Evolutionary conservation across 2,329 filamentous ascomycete species (phyloP).

Genomic region (Dryadomyces sulphureus): DNA sequence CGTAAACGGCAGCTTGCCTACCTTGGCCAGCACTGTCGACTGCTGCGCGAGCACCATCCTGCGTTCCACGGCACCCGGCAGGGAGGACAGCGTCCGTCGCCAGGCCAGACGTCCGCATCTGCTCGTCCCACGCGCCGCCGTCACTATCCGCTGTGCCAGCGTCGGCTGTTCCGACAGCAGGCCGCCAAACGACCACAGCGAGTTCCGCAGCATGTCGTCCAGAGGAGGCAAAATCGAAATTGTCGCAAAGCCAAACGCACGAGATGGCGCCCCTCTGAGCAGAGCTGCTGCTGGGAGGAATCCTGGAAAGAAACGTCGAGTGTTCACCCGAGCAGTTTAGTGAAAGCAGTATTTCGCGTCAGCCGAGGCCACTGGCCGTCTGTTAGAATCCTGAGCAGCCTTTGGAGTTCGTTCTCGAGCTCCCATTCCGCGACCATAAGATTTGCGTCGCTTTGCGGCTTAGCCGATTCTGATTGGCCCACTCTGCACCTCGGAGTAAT

Average conservation of each 20-base stretch:
- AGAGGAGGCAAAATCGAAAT: too few species aligned
- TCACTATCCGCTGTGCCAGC: neutral
- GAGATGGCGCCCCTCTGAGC: too few species aligned
- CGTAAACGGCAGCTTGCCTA: neutral
- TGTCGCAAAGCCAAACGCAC: too few species aligned
- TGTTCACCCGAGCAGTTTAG: too few species aligned
- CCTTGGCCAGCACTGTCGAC: neutral
- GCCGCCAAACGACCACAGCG: neutral
- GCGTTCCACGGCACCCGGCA: neutral
- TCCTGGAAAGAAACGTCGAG: too few species aligned
- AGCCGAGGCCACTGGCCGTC: too few species aligned
- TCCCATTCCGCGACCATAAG: neutral
- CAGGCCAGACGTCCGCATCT: neutral
- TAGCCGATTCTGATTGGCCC: slow-evolving; percentile 5
- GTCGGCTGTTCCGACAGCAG: neutral
- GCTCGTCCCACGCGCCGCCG: too few species aligned
- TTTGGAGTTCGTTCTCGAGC: slow-evolving; percentile 6
- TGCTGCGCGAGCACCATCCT: neutral
- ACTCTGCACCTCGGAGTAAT: slow-evolving; percentile 1
- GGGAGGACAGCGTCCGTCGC: neutral
- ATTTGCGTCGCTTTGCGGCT: neutral
- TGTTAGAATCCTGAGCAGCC: too few species aligned
- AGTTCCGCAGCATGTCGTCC: slow-evolving; percentile 2
- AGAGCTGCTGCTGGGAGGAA: too few species aligned
- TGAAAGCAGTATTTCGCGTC: too few species aligned